Evolutionary conservation across 2,329 filamentous ascomycete species (phyloP), one percentile per base, ranked within the genome.

Genomic region (Fusarium bulbicola): DNA sequence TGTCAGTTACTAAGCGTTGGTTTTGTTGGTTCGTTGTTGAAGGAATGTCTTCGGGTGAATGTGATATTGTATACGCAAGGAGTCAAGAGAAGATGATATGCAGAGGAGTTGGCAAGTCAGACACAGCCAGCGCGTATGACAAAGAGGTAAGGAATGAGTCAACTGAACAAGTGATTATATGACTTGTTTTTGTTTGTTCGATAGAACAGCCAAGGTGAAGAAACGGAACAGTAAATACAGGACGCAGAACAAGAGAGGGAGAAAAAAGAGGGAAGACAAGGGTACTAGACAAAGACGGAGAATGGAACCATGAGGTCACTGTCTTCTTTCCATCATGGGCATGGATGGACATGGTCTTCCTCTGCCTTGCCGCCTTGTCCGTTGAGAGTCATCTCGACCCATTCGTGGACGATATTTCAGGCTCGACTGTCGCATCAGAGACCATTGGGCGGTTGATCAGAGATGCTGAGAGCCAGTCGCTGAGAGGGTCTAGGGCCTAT

Each of bases 101-200:
- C 28, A 59, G 59, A 46, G 30, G 39, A 40, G 57, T 49, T 63
- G 49, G 45, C 40, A 66, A 66, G 60, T 53, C 62, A 72, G 58
- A 68, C 71, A 74, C 71, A 74, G 40, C 71, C 71, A 74, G 74
- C 60, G 66, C 53, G 66, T 34, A 43, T 63, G 61, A 73, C 46
- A 60, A 66, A 68, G 53, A 47, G 32, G 36, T 47, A 45, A 67
- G 24, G 15, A 32, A n/a, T 58, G 58, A 65, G 53, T 45, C 57
- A 53, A 40, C 37, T 39, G 68, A 74, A 73, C 70, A 70, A 74
- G 50, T 43, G 50, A 36, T 26, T 49, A 47, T 49, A n/a, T 36
- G 45, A 21, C 43, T 54, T 74, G 34, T 71, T 69, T 67, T 74
- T 73, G 70, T 67, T 64, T 59, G 39, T 46, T 67, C 66, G 53